phyloP scores from a whole-genome alignment of 495 filamentous ascomycete species.

The Neurospora sp. region DNA sequence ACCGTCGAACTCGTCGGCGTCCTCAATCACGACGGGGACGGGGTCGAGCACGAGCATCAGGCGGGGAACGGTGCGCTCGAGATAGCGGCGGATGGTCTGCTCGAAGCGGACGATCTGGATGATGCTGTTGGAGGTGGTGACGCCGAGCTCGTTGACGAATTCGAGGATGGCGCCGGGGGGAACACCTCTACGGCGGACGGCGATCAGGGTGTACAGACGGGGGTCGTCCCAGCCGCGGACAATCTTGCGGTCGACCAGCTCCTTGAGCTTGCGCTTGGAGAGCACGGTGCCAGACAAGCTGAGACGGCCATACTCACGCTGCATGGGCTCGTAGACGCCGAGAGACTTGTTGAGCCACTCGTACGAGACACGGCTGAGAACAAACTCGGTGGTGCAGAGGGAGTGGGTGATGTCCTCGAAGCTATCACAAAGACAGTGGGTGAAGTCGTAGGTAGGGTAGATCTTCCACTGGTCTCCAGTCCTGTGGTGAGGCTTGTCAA shows the following conservation, averaged over 20 bases:
- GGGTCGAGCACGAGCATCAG: constrained; percentile 83
- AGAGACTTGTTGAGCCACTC: constrained; percentile 74
- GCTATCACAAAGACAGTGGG: constrained; percentile 80
- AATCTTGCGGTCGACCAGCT: constrained; percentile 60
- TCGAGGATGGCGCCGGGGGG: constrained; percentile 78
- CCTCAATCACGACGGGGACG: constrained; percentile 66
- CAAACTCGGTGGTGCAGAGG: constrained; percentile 82
- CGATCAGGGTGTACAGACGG: constrained; percentile 80
- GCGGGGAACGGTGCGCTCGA: constrained; percentile 75
- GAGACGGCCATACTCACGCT: constrained; percentile 66
- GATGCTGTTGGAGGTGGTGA: constrained; percentile 62
- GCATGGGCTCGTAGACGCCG: constrained; percentile 75
- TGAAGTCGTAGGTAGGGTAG: constrained; percentile 88
- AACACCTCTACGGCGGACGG: constrained; percentile 68
- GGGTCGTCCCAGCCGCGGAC: constrained; percentile 87
- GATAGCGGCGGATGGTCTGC: constrained; percentile 65
- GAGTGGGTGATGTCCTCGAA: constrained; percentile 85
- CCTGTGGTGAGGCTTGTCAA: constrained; percentile 58
- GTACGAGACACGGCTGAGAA: constrained; percentile 65
- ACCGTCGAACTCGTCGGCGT: constrained; percentile 56
- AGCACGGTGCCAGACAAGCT: constrained; percentile 74
- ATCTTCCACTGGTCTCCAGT: constrained; percentile 71
- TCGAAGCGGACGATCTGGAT: constrained; percentile 72
- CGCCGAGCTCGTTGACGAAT: constrained; percentile 82
- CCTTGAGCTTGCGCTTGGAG: constrained; percentile 71